Conservation (phyloP, 2,329 filamentous ascomycete genomes). For the Aspergillus tubingensis region DNA sequence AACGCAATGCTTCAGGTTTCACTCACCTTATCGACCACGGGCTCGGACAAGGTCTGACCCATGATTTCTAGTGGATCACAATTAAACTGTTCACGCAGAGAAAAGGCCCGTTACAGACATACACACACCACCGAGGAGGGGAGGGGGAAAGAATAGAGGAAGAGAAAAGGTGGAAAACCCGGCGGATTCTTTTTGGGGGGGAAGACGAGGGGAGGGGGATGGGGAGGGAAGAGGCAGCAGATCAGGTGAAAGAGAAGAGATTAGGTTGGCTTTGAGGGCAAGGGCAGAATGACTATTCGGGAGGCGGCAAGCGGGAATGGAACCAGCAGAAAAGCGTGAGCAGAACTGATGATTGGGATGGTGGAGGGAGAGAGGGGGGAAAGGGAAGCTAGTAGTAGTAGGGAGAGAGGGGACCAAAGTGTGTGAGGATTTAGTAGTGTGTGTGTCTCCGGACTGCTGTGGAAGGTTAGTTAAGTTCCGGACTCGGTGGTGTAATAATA, state of each 20-base stretch:
- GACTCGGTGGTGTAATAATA: neutral
- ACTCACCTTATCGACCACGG: slow-evolving; percentile 96
- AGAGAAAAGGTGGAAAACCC: neutral
- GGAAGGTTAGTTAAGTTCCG: neutral
- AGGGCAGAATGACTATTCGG: slow-evolving; percentile 22
- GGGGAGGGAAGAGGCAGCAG: slow-evolving; percentile 27
- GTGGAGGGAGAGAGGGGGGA: neutral
- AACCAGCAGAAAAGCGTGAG: slow-evolving; percentile 9
- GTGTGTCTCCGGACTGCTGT: neutral
- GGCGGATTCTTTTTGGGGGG: slow-evolving; percentile 6
- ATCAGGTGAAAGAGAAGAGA: slow-evolving; percentile 11
- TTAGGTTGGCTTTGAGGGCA: slow-evolving; percentile 21
- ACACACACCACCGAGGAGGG: slow-evolving; percentile 10
- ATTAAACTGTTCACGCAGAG: slow-evolving; percentile 18
- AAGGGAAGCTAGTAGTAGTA: slow-evolving; percentile 10
- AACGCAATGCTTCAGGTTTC: slow-evolving; percentile 17
- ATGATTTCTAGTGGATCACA: slow-evolving; percentile 57
- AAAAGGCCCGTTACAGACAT: slow-evolving; percentile 16
- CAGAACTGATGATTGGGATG: neutral
- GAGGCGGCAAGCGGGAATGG: slow-evolving; percentile 23
- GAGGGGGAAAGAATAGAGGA: slow-evolving; percentile 6
- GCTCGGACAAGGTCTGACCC: slow-evolving; percentile 99
- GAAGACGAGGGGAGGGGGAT: slow-evolving; percentile 18
- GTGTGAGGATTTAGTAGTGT: neutral
- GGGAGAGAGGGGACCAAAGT: too few species aligned